phyloP scores from a whole-genome alignment of 371 early-diverging fungal species.

The Saksenaea vasiformis region DNA sequence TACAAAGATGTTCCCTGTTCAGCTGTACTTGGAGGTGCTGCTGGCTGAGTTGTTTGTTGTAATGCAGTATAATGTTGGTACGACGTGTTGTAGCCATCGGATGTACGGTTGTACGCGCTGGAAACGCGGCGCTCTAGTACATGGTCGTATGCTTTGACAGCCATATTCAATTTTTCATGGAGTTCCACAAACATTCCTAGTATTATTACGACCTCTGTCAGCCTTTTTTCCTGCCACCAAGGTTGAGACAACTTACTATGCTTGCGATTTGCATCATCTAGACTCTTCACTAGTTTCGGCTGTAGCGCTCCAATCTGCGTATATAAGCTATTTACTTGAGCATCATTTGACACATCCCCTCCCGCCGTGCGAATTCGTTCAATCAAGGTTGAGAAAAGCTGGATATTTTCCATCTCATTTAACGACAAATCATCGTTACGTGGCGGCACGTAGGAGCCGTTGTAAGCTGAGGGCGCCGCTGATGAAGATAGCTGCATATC shows the following conservation, averaged over 20 bases:
- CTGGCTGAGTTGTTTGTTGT: constrained; percentile 4
- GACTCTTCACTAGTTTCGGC: constrained; percentile 64
- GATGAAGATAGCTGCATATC: constrained; percentile 53
- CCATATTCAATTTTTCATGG: constrained; percentile 74
- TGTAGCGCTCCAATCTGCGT: constrained; percentile 69
- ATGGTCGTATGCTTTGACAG: constrained; percentile 80
- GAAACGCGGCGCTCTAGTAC: constrained; percentile 70
- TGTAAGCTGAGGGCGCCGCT: background rate
- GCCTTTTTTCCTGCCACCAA: background rate
- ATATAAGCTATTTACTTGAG: constrained; percentile 67
- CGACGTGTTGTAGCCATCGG: constrained; percentile 1
- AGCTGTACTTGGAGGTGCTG: background rate
- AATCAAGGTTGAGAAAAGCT: constrained; percentile 66
- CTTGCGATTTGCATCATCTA: constrained; percentile 67
- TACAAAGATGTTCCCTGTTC: background rate
- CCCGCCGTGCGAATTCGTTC: constrained; percentile 57
- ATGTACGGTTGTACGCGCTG: constrained; percentile 23
- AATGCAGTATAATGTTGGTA: background rate
- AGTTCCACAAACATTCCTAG: constrained; percentile 55
- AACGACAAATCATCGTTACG: constrained; percentile 44
- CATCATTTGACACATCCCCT: constrained; percentile 57
- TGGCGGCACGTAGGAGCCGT: constrained; percentile 6
- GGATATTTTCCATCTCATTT: constrained; percentile 73
- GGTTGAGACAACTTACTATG: constrained; percentile 48
- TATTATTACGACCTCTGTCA: background rate